A percentile compares a stretch with the other conserved stretches of the same genome.
Evolutionary conservation across 2,329 filamentous ascomycete species (phyloP).

Genomic region (Venturia pyrina): DNA sequence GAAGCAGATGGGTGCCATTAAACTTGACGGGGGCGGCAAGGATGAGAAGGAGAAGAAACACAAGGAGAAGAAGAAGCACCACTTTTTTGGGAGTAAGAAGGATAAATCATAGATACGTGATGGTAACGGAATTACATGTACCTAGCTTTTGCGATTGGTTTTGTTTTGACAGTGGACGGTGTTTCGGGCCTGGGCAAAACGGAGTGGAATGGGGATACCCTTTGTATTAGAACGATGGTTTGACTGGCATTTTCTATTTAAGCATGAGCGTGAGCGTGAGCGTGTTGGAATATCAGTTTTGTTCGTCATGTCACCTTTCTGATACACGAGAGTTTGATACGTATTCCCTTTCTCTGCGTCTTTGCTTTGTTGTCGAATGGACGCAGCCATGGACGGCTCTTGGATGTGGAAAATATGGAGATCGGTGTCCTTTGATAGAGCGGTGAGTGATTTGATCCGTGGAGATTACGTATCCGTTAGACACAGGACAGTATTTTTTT

Average conservation of each 20-base stretch:
- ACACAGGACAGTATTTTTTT: no score
- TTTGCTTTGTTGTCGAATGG: no score
- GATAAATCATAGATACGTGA: not conserved
- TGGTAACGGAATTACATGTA: no score
- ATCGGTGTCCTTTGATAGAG: no score
- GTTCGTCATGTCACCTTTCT: no score
- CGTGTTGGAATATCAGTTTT: not conserved
- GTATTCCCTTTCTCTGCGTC: no score
- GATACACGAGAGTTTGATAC: no score
- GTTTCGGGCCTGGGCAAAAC: not conserved
- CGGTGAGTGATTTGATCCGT: no score
- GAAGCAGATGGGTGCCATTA: slow-evolving; percentile 47
- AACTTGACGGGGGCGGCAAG: slow-evolving; percentile 26
- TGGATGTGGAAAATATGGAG: no score
- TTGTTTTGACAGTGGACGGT: not conserved
- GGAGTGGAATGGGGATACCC: not conserved
- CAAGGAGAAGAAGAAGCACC: slow-evolving; percentile 48
- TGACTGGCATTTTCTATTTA: not conserved
- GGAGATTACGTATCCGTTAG: no score
- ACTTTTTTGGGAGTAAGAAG: slow-evolving; percentile 11
- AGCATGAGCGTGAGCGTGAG: not conserved
- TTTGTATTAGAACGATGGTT: not conserved
- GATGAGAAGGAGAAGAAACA: slow-evolving; percentile 40
- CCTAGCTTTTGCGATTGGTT: not conserved
- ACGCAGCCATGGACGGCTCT: no score